These are phyloP conservation scores for Crithidia sp. DNA, from an alignment of 208 protist species.

Conservation along the genomic window DNA sequence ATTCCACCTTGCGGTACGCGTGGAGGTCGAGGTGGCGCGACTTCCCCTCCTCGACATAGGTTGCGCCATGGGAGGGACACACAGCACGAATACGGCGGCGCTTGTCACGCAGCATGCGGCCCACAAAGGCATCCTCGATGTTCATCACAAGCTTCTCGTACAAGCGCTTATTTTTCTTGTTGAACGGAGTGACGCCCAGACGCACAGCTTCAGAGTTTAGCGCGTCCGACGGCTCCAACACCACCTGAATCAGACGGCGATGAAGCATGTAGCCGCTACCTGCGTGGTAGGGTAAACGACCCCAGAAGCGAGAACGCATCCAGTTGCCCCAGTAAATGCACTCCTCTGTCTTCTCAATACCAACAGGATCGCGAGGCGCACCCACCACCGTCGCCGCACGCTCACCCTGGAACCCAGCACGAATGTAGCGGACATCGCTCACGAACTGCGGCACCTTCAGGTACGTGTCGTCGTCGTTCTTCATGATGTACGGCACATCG, in stretches of 20 bases:
- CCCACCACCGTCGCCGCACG: not conserved
- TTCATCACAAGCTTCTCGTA: not conserved
- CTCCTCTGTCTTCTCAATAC: constrained; percentile 3
- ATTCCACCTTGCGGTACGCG: not conserved
- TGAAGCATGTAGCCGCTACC: not conserved
- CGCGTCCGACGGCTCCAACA: not conserved
- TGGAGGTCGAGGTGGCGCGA: not conserved
- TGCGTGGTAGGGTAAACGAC: not conserved
- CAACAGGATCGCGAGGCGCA: not conserved
- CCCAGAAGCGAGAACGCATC: not conserved
- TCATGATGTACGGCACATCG: constrained; percentile 42
- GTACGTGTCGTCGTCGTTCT: constrained; percentile 66
- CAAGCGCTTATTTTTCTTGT: not conserved
- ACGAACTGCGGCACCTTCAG: constrained; percentile 59
- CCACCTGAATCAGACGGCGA: constrained; percentile 1
- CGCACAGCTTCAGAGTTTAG: not conserved
- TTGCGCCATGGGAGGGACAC: not conserved
- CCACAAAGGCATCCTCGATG: constrained; percentile 14
- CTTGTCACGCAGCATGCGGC: not conserved
- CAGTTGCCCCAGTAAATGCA: constrained; percentile 12
- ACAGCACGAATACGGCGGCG: not conserved
- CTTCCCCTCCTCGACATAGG: constrained; percentile 1
- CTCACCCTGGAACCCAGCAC: not conserved
- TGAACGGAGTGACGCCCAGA: not conserved
- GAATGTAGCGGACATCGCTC: constrained; percentile 25